Conservation (phyloP, 208 protist species). For the Leishmania turanica region DNA sequence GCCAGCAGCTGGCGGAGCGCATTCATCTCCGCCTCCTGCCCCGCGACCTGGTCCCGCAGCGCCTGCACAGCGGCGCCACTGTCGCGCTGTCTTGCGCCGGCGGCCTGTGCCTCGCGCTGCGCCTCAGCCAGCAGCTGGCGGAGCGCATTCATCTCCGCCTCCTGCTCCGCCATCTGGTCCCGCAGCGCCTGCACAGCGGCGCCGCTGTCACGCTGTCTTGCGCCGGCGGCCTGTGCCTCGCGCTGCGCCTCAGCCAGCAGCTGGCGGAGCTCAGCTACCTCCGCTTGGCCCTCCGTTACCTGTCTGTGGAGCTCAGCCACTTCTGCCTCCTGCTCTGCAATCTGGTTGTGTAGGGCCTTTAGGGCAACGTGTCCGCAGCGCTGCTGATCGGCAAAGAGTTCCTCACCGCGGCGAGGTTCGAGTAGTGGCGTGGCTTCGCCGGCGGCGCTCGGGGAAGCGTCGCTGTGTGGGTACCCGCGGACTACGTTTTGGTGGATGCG, state of each 20-base stretch:
- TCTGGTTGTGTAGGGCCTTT: constrained; percentile 7
- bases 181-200: not conserved
- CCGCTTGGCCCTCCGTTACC: not conserved
- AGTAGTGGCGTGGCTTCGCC: not conserved
- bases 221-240: not conserved
- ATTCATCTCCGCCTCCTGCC: not conserved
- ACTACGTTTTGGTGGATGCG: too few species aligned
- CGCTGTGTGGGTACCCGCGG: too few species aligned
- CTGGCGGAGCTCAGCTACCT: constrained; percentile 3
- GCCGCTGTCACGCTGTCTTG: not conserved
- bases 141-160: not conserved
- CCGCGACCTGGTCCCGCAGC: not conserved
- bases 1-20: not conserved
- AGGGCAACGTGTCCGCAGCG: not conserved
- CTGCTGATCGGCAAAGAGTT: too few species aligned
- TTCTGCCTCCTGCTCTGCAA: not conserved
- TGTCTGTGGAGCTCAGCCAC: not conserved
- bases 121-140: not conserved
- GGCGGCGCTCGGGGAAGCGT: not conserved
- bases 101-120: not conserved
- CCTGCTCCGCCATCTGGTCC: constrained; percentile 5
- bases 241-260: not conserved
- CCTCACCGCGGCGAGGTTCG: too few species aligned
- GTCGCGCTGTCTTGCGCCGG: not conserved
- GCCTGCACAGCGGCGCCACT: not conserved